Evolutionary conservation across 371 early-diverging fungal genomes (phyloP).

Genomic region (Dichotomocladium elegans): DNA sequence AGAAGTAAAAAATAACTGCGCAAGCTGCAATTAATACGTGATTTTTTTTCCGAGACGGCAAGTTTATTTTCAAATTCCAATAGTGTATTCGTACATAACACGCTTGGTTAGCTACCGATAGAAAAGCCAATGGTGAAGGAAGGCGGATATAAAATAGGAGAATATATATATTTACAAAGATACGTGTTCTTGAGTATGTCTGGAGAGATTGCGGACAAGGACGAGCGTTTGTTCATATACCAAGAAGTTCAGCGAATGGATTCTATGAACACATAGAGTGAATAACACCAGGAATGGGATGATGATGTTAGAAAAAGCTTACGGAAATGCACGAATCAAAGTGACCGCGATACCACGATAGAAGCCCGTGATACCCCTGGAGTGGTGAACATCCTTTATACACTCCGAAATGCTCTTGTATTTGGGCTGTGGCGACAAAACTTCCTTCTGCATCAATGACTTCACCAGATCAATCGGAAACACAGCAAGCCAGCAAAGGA

Average conservation of each 20-base stretch:
- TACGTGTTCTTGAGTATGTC: conserved; percentile 18
- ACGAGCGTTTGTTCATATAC: conserved; percentile 22
- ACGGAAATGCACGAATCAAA: conserved; percentile 74
- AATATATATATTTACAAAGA: conserved; percentile 16
- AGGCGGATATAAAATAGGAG: background rate
- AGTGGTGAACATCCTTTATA: conserved; percentile 49
- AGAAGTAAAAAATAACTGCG: background rate
- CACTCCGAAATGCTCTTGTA: conserved; percentile 52
- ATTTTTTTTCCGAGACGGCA: background rate
- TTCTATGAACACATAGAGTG: background rate
- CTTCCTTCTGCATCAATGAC: conserved; percentile 73
- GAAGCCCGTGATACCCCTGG: conserved; percentile 55
- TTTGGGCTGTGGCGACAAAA: conserved; percentile 40
- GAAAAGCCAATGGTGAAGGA: background rate
- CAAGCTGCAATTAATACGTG: background rate
- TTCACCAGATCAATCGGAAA: conserved; percentile 82
- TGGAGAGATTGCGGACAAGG: conserved; percentile 14
- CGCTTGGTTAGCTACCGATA: too few relatives aligned
- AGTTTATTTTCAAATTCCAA: conserved; percentile 7
- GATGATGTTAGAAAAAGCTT: conserved; percentile 22
- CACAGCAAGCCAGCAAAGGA: conserved; percentile 75
- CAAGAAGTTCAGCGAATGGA: conserved; percentile 21
- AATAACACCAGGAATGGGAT: background rate
- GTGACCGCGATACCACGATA: conserved; percentile 77
- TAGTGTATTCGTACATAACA: background rate